These are phyloP conservation scores for Sugiyamaella lignohabitans DNA, from an alignment of 805 yeast species.

Conservation along the genomic window DNA sequence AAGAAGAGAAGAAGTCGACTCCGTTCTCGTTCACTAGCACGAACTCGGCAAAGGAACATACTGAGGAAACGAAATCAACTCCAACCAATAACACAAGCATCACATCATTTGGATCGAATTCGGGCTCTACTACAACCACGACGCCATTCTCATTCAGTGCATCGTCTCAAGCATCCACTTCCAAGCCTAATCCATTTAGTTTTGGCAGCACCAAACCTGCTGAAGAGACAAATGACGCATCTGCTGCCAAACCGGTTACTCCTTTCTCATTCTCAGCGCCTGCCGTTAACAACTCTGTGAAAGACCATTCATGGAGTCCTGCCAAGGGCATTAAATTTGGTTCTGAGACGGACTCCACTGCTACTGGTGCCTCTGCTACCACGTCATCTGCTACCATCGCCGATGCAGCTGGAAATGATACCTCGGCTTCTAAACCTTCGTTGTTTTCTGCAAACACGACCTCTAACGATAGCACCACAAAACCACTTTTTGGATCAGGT, in stretches of 20 bases:
- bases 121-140: too few species aligned
- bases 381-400: slow-evolving; percentile 1
- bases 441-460: slow-evolving; percentile 3
- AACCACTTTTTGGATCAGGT: background rate
- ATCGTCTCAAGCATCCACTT: background rate
- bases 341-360: background rate
- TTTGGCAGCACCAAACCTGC: background rate
- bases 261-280: slow-evolving; percentile 26
- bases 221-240: background rate
- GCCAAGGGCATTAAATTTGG: slow-evolving; percentile 30
- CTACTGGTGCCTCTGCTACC: slow-evolving; percentile 3
- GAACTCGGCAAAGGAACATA: too few species aligned
- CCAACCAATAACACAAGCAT: background rate
- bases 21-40: background rate
- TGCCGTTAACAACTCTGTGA: background rate
- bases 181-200: background rate
- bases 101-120: too few species aligned
- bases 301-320: slow-evolving; percentile 28
- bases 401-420: slow-evolving; percentile 3
- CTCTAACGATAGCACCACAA: background rate
- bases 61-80: too few species aligned
- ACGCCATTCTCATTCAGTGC: background rate
- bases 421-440: slow-evolving; percentile 16
- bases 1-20: background rate
- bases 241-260: background rate